These are phyloP conservation scores for Plasmopara halstedii DNA, from an alignment of 352 stramenopile species.

Conservation along the genomic window DNA sequence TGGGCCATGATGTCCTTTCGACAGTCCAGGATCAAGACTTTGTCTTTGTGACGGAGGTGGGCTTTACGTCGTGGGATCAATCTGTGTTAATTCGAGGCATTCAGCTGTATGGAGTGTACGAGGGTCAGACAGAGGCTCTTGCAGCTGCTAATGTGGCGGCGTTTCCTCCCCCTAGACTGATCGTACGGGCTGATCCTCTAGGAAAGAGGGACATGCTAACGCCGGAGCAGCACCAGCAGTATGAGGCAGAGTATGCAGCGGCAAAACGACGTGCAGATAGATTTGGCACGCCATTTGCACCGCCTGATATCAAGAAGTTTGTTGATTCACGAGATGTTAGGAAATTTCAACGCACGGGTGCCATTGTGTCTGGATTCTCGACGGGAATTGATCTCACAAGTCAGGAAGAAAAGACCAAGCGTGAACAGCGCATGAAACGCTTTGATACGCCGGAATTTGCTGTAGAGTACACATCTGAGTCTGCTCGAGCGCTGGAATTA, in stretches of 20 bases:
- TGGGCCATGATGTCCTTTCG: constrained; percentile 53
- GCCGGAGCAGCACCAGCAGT: constrained; percentile 38
- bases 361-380: constrained; percentile 45
- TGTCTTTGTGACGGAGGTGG: constrained; percentile 31
- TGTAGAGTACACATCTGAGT: constrained; percentile 57
- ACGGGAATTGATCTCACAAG: constrained; percentile 70
- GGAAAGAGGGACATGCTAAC: constrained; percentile 54
- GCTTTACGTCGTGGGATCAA: constrained; percentile 65
- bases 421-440: constrained; percentile 67
- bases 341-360: constrained; percentile 65
- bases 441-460: constrained; percentile 75
- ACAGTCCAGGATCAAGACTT: constrained; percentile 37
- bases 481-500: constrained; percentile 44
- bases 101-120: constrained; percentile 26
- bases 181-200: constrained; percentile 55
- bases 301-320: constrained; percentile 68
- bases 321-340: constrained; percentile 70
- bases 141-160: constrained; percentile 26
- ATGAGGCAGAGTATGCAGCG: constrained; percentile 32
- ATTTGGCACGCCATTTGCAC: constrained; percentile 57
- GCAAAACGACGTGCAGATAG: constrained; percentile 46
- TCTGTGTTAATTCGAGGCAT: constrained; percentile 43
- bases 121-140: constrained; percentile 18
- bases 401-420: constrained; percentile 53
- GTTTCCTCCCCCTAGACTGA: constrained; percentile 33